Conservation (phyloP, 371 early-diverging fungal genomes). For the Rhizopus delemar region DNA sequence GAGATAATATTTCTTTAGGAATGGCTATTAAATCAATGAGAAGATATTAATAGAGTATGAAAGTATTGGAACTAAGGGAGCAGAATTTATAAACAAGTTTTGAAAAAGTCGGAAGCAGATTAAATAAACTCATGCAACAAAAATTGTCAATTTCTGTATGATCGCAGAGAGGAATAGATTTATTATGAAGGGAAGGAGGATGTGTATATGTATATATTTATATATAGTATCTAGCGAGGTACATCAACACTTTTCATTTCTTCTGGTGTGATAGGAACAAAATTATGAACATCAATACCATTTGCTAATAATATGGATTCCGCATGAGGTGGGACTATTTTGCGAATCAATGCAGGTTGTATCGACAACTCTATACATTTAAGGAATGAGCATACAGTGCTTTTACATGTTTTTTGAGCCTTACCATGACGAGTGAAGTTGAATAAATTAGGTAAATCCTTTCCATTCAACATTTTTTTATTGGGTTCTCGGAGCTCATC, state of each 20-base stretch:
- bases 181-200: not conserved
- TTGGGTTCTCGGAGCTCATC: conserved; percentile 89
- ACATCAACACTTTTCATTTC: conserved; percentile 33
- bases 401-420: not conserved
- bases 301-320: conserved; percentile 54
- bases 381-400: not conserved
- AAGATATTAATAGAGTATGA: no score
- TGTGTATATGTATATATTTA: not conserved
- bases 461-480: conserved; percentile 77
- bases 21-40: no score
- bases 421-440: conserved; percentile 85
- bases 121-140: no score
- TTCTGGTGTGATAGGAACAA: conserved; percentile 40
- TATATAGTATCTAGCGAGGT: conserved; percentile 13
- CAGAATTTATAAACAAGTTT: no score
- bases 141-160: no score
- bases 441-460: conserved; percentile 86
- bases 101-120: no score
- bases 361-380: conserved; percentile 45
- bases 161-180: no score
- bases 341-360: conserved; percentile 55
- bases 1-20: no score
- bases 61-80: no score
- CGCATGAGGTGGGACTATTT: conserved; percentile 65
- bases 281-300: conserved; percentile 48